phyloP scores from a whole-genome alignment of 139 green algal genomes.

The Volvox reticuliferus region DNA sequence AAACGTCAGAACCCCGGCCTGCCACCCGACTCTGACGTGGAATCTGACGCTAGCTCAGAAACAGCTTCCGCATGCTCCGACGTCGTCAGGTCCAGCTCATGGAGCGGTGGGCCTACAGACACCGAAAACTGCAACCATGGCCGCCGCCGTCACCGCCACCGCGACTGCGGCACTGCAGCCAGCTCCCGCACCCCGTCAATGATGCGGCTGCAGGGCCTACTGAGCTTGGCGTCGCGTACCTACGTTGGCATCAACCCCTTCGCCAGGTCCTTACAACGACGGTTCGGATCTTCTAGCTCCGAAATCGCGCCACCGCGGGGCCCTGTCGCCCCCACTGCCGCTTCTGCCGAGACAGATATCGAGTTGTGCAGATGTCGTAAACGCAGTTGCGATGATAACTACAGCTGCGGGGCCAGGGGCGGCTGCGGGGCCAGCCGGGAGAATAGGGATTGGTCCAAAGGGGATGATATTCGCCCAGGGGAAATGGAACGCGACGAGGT shows the following conservation, averaged over 20 bases:
- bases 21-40: neutral
- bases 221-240: conserved; percentile 22
- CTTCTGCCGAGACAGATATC: too few relatives aligned
- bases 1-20: neutral
- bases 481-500: too few relatives aligned
- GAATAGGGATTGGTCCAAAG: too few relatives aligned
- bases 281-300: too few relatives aligned
- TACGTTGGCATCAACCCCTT: conserved; percentile 40
- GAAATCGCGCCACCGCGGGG: too few relatives aligned
- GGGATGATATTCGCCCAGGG: too few relatives aligned
- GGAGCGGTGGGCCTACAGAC: neutral
- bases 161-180: neutral
- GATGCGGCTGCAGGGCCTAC: neutral
- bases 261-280: neutral
- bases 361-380: too few relatives aligned
- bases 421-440: too few relatives aligned
- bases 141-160: neutral
- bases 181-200: neutral
- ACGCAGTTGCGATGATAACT: too few relatives aligned
- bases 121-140: neutral
- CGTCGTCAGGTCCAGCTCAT: neutral
- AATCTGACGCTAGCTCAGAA: neutral
- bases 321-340: too few relatives aligned
- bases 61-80: neutral
- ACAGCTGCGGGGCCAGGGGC: too few relatives aligned